Evolutionary conservation across 2,329 filamentous ascomycete genomes (phyloP), one percentile per base, ranked within the genome.

Genomic region (Fusarium lyarnte): DNA sequence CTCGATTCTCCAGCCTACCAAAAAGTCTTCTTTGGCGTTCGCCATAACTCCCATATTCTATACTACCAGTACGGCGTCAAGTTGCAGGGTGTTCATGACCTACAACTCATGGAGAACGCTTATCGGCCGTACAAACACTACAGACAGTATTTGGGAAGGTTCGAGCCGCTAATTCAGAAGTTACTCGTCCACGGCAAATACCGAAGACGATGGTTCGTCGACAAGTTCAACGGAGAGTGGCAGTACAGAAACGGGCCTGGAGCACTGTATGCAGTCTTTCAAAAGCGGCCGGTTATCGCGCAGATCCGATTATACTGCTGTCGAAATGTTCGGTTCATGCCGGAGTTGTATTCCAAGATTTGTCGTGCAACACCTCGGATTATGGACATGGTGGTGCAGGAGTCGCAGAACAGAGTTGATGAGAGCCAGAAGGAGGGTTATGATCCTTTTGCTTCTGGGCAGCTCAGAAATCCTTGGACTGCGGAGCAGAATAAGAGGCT

Each of bases 141-240:
- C 3, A 36, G 13, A n/a, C 13, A 2, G 19, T 1, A 25, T 11
- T 2, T 52, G 5, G 3, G 27, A 4, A 13, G 2, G 1, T 35
- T 52, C 7, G 49, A 52, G 0, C 14, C 33, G 7, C 2, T 36
- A 5, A 19, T 38, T 8, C 5, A 36, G 7, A 27, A 5, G 6
- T 14, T 16, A 1, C 27, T 47, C 8, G 2, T 3, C 3, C 5
- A 5, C 16, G 29, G 46, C 0, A 8, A 1, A 8, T 4, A 3
- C 14, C 19, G 49, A 5, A 36, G 21, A 12, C 2, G 19, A 7
- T 53, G 49, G 49, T 5, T 53, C 2, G 5, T 53, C 3, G 19
- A n/a, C 2, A 53, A n/a, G 33, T 38, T n/a, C 49, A 53, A 53
- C 11, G 49, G 49, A 2, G 25, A 53, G 25, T 53, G 49, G 49